Conservation (phyloP, 2,329 filamentous ascomycete species). For the Exophiala aquamarina region DNA sequence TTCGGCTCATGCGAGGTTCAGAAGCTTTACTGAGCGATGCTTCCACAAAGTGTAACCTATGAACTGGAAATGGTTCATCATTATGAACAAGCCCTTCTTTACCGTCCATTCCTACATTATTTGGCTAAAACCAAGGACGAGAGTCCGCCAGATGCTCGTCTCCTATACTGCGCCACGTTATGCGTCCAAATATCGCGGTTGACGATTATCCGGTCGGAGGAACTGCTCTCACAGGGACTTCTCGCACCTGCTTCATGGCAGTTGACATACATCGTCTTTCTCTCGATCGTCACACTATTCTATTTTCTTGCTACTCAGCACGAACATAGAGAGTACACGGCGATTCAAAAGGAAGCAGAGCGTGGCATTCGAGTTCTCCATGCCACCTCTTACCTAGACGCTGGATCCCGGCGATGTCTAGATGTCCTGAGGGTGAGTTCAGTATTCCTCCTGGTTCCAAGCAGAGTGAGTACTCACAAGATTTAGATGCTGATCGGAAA, state of each 20-base stretch:
- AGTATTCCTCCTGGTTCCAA: too few relatives aligned
- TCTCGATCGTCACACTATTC: conserved; percentile 17
- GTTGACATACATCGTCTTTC: conserved; percentile 23
- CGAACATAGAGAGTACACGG: conserved; percentile 8
- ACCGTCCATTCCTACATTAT: conserved; percentile 27
- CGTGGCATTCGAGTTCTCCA: conserved; percentile 18
- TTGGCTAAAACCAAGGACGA: conserved; percentile 18
- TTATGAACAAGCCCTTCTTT: conserved; percentile 28
- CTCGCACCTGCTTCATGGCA: conserved; percentile 22
- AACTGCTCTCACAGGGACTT: conserved; percentile 16
- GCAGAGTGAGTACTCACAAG: too few relatives aligned
- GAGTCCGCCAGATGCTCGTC: conserved; percentile 10
- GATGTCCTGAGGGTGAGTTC: conserved; percentile 16
- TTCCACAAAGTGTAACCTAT: conserved; percentile 15
- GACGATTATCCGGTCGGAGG: conserved; percentile 16
- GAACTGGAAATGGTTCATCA: conserved; percentile 24
- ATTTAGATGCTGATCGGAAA: too few relatives aligned
- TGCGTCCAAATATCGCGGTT: conserved; percentile 18
- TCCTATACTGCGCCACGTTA: conserved; percentile 13
- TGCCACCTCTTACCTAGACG: conserved; percentile 20
- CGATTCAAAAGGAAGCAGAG: conserved; percentile 16
- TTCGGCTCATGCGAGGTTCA: not conserved
- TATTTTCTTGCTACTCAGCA: conserved; percentile 21
- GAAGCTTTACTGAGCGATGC: not conserved
- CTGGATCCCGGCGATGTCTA: conserved; percentile 18